Evolutionary conservation across 208 protist genomes (phyloP), one percentile per base, ranked within the genome.

Genomic region (Porcisia deanei): DNA sequence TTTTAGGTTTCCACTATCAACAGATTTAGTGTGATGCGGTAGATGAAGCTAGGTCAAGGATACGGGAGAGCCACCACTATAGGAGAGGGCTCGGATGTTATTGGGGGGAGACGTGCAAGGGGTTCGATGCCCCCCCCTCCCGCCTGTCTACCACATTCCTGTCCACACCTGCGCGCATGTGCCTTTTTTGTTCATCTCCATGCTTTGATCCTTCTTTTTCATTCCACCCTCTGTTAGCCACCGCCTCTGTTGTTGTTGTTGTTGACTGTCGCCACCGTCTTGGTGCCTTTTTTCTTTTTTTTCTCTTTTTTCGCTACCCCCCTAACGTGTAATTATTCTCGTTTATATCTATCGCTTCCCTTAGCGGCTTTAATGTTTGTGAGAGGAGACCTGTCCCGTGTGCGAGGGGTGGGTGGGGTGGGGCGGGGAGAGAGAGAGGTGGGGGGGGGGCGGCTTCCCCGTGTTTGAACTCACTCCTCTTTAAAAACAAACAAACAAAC

Each of bases 321-420:
- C 30, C 34, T 65, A 65, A 65, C 60, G 60, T 65, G 60, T 65
- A 65, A 65, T 8, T n/a, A 37, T 14, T 14, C 25, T 61, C 18
- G 37, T 18, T 12, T 65, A 54, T 54, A 5, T 3, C 37, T 20
- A 20, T 20, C 34, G 4, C 4, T 41, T 18, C 12, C 8, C 8
- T 43, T 12, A 3, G 20, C 52, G 20, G 52, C 37, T 12, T 43
- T 25, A 16, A 9, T 3, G 34, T 39, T 20, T 25, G 34, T 65
- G 60, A 6, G 60, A 30, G 30, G 30, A 30, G 30, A 30, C 30
- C 30, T 30, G 30, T 30, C 30, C 30, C 30, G 30, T 30, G 30
- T 30, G 30, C 30, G 30, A 30, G 30, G 30, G 0, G 30, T 0
- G 30, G 30, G 30, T 30, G 30, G 30, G 30, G 30, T 30, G 30